Evolutionary conservation across 2,329 filamentous ascomycete genomes (phyloP), one percentile per base, ranked within the genome.

Genomic region (Neurospora crassa): DNA sequence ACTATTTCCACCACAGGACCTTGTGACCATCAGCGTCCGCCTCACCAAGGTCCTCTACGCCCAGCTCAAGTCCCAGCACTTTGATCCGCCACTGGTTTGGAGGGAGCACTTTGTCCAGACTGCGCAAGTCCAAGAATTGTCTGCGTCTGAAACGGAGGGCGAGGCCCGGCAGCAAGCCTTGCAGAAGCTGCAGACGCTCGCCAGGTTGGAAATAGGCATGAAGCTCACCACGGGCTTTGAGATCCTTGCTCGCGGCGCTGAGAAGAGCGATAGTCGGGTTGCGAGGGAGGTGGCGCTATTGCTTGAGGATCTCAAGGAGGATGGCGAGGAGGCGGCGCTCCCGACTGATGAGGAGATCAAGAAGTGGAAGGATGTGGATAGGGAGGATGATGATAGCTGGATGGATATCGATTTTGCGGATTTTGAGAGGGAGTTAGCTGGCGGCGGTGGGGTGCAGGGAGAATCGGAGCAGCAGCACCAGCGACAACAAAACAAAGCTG

Each of bases 1-100:
- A 2, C 78, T 80, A 2, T 97, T 99, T 76, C 86, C 89, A 3
- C 94, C 94, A 0, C 81, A 86, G 67, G 95, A 98, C 78, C 87
- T 97, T 47, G 91, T 97, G 11, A 90, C 89, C 0, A 83, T 93
- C 40, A 94, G 92, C 76, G 88, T 92, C 40, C 90, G 87, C 67
- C 97, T 98, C 79, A 97, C 94, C 4, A 93, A 90, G 79, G 90
- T 97, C 0, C 88, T 97, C 2, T 99, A 92, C 78, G 96, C 96
- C 5, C 96, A 99, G 79, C 82, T 99, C 8, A 91, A 91, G 72
- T 94, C 92, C 18, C 96, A 99, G 79, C 87, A 91, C 34, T 97
- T 97, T 68, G 83, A 89, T 0, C 85, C 92, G 0, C 89, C 89
- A 2, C 83, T 84, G 37, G 82, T 76, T 45, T 89, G 84, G 89